phyloP scores from a whole-genome alignment of 2,329 filamentous ascomycete species.

The Fusarium chuoi region DNA sequence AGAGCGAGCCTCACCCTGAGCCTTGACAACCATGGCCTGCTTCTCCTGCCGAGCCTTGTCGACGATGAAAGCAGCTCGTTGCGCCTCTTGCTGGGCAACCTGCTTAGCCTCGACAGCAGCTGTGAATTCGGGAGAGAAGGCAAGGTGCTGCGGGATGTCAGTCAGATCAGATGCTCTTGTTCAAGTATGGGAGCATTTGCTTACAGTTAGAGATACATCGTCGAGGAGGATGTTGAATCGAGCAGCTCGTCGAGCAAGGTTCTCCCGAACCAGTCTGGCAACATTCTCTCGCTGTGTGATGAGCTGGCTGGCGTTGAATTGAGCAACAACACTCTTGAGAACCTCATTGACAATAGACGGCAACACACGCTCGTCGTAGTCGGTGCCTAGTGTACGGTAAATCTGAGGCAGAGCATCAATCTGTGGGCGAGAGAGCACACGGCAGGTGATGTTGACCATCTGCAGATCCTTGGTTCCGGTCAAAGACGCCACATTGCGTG shows the following conservation, averaged over 20 bases:
- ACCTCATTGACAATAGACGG: conserved; percentile 99
- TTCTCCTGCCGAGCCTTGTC: conserved; percentile 99
- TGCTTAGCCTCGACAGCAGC: conserved; percentile 79
- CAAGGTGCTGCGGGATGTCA: conserved; percentile 65
- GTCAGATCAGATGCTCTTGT: background rate
- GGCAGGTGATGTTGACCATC: conserved; percentile 99
- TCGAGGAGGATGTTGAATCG: conserved; percentile 98
- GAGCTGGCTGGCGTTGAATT: conserved; percentile 98
- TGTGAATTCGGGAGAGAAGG: conserved; percentile 79
- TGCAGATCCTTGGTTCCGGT: conserved; percentile 99
- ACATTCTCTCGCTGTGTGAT: conserved; percentile 99
- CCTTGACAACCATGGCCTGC: conserved; percentile 97
- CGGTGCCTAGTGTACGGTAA: conserved; percentile 92
- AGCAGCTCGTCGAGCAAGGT: conserved; percentile 88
- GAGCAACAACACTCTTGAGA: conserved; percentile 96
- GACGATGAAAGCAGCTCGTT: conserved; percentile 95
- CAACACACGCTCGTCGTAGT: conserved; percentile 96
- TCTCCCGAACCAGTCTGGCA: conserved; percentile 88
- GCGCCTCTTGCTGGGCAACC: conserved; percentile 89
- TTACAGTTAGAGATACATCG: conserved; percentile 94
- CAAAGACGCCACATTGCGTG: conserved; percentile 93
- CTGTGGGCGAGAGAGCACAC: conserved; percentile 93
- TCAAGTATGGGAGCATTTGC: conserved; percentile 41
- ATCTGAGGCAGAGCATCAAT: conserved; percentile 93
- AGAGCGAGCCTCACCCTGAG: conserved; percentile 98